Evolutionary conservation across 2,329 filamentous ascomycete genomes (phyloP), one percentile per base, ranked within the genome.

Genomic region (Xylariaceae sp.): DNA sequence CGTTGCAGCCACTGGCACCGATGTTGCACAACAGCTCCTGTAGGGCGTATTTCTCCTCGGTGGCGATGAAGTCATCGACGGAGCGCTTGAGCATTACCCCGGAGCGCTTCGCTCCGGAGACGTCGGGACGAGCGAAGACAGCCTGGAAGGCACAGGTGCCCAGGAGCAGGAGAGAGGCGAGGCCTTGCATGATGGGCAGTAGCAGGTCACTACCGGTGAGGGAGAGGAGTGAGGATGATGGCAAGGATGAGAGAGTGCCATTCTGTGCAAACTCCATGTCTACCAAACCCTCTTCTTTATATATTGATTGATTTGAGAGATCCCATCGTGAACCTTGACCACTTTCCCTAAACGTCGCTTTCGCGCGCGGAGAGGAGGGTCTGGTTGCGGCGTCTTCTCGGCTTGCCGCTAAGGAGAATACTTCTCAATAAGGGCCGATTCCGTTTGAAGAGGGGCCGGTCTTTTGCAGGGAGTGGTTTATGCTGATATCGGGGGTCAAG

Each of bases 1-100:
- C 66, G 46, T 71, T 60, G 48, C 71, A 72, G 17, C 77, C 77
- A 38, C 58, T 59, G 8, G 73, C 57, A 3, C 78, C 77, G 46
- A 81, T 78, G 52, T 81, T 81, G 61, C 72, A 76, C 26, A 79
- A 57, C 17, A 81, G 61, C 41, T 71, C 64, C 8, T 62, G 55
- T 18, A 76, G 52, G 3, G 77, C 72, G 49, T 76, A 65, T 6
- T 71, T 66, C 12, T 63, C 68, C 56, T 81, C 69, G 0, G 63
- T 66, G 19, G 66, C 56, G 47, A 81, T 65, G 55, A 74, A 81
- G 21, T 64, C 62, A 47, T 75, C 70, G 11, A 78, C 68, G 16
- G 65, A 62, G 34, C 70, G 64, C 52, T 69, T 74, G 40, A 65
- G 48, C 32, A 73, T 46, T 19, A 57, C 53, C 32, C 51, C 59